These are phyloP conservation scores for Wickerhamiella vanderwaltii DNA, from an alignment of 805 yeast species.

Conservation along the genomic window DNA sequence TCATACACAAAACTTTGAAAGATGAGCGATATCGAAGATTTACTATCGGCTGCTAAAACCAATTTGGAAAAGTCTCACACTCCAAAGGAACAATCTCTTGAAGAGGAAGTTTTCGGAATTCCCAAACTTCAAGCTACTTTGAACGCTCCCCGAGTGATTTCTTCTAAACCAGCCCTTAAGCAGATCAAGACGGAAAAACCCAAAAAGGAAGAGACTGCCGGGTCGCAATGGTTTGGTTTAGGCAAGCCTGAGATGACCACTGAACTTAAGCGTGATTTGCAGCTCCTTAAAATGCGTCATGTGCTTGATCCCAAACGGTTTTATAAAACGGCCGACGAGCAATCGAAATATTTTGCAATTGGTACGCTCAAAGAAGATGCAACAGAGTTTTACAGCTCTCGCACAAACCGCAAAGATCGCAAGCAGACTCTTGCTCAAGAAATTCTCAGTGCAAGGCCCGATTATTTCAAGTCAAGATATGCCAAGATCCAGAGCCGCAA, in stretches of 20 bases:
- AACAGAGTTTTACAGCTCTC: constrained; percentile 58
- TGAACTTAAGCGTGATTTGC: constrained; percentile 60
- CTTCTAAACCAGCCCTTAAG: constrained; percentile 12
- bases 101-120: constrained; percentile 20
- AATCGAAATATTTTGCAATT: constrained; percentile 70
- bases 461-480: constrained; percentile 80
- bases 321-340: constrained; percentile 71
- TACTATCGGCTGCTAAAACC: neutral
- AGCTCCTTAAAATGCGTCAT: constrained; percentile 70
- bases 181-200: constrained; percentile 24
- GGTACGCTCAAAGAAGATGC: constrained; percentile 82
- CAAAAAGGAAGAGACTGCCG: constrained; percentile 32
- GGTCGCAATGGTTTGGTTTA: constrained; percentile 67
- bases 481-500: constrained; percentile 59
- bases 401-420: constrained; percentile 59
- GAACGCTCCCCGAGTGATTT: constrained; percentile 1
- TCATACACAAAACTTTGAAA: constrained; percentile 26
- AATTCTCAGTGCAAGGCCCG: constrained; percentile 43
- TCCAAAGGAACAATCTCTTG: constrained; percentile 17
- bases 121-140: constrained; percentile 15
- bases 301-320: constrained; percentile 93
- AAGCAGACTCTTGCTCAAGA: constrained; percentile 73
- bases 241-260: constrained; percentile 66
- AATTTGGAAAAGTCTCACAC: neutral
- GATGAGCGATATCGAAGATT: constrained; percentile 9